Percentiles rank a stretch among this genome's conserved stretches.
These are phyloP conservation scores for Scheffersomyces amazonensis DNA, from an alignment of 805 yeast genomes.

Conservation along the genomic window DNA sequence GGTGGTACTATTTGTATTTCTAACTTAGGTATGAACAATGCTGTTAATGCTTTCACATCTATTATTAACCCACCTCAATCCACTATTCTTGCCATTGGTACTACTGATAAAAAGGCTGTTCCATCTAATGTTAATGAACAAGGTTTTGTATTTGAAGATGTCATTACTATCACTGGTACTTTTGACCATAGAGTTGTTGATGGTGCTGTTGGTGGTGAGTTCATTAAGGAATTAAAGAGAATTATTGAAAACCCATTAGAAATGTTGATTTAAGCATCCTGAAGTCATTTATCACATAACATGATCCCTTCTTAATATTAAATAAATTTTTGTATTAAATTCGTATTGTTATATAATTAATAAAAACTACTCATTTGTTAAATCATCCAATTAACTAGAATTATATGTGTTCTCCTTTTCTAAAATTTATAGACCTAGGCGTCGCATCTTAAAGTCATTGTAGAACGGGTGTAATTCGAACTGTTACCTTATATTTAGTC, in stretches of 20 bases:
- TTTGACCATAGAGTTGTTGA: slow-evolving; percentile 97
- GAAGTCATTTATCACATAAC: no score
- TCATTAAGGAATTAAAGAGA: slow-evolving; percentile 87
- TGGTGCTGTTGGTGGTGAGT: slow-evolving; percentile 98
- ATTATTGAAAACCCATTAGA: slow-evolving; percentile 95
- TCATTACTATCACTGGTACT: slow-evolving; percentile 90
- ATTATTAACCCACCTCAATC: slow-evolving; percentile 98
- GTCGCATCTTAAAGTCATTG: no score
- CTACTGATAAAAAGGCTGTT: slow-evolving; percentile 87
- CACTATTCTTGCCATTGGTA: slow-evolving; percentile 91
- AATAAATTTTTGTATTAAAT: no score
- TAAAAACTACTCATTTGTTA: no score
- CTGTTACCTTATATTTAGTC: no score
- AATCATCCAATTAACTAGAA: no score
- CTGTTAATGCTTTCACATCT: slow-evolving; percentile 90
- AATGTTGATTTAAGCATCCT: slow-evolving; percentile 72
- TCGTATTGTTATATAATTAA: no score
- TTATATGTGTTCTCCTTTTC: no score
- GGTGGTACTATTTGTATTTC: slow-evolving; percentile 99
- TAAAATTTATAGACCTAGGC: no score
- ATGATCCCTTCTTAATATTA: no score
- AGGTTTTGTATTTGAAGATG: slow-evolving; percentile 90
- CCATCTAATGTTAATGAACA: slow-evolving; percentile 88
- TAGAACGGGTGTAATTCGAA: no score
- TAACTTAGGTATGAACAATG: slow-evolving; percentile 97